Base-by-base conservation (phyloP, 495 filamentous ascomycete species). In the Aspergillus diversus region DNA sequence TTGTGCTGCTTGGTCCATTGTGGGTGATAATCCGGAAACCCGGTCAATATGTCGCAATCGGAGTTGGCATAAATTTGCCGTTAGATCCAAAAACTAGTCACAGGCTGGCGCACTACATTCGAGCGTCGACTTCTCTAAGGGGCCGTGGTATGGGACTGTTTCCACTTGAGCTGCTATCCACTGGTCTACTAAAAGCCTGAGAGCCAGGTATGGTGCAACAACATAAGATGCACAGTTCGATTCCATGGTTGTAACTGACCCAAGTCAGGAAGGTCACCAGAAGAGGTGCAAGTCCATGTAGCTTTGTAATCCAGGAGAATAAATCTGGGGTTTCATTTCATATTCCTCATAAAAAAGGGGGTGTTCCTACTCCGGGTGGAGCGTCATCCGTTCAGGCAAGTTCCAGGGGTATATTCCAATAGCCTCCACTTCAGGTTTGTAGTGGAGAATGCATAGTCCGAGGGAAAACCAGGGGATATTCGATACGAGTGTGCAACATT, bases 401-500 rank as follows among this genome's bases (percentile, higher is more conserved):
- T 58, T 66, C 63, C 66, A 63, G 53, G 65, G 70, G 39, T 70
- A 56, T 27, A 33, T 57, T 71, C 69, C 71, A 66, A 69, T 55
- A 43, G 5, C 64, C 51, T 59, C 57, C 55, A 63, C 63, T 64
- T 67, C 73, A 73, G 74, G 75, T 49, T 74, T 75, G 69, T 59
- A 66, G 53, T 37, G 49, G 21, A 64, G 37, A 63, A 52, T 39
- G 42, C 37, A 60, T 58, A 12, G 63, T 75, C 69, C 70, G 67
- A 61, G 68, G 60, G 34, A 47, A 35, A 43, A 15, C 43, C 60
- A 35, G 42, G 51, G 33, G 48, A 27, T 63, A 64, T 57, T 67
- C 63, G 69, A 57, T 54, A 63, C 61, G 67, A 80, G 76, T 71
- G 75, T 77, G 75, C 74, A 75, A 75, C 76, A 79, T 79, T 73